These are phyloP conservation scores for Micromonas commoda DNA, from an alignment of 139 green algal genomes.

Conservation along the genomic window DNA sequence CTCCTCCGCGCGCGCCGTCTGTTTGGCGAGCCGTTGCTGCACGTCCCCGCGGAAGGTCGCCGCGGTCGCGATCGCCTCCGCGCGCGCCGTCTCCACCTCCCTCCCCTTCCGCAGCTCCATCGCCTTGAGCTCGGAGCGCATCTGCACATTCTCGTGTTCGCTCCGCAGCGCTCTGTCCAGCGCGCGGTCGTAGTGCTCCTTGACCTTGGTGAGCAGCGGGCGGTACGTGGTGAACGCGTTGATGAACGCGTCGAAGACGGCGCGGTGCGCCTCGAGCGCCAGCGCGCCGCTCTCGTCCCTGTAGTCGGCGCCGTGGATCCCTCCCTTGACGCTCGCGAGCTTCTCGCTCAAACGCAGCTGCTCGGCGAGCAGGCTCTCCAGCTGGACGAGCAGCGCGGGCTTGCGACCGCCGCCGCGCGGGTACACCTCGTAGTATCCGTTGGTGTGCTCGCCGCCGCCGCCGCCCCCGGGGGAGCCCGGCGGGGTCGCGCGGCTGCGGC, in stretches of 20 bases:
- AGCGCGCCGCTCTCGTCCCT: background rate
- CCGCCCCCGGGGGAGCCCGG: background rate
- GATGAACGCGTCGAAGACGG: conserved; percentile 54
- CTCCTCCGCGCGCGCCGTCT: background rate
- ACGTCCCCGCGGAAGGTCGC: conserved; percentile 37
- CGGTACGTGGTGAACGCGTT: conserved; percentile 58
- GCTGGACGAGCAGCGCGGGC: background rate
- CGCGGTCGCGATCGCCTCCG: conserved; percentile 28
- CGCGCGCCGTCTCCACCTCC: conserved; percentile 34
- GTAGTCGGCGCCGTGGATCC: no score
- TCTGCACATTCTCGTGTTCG: conserved; percentile 52
- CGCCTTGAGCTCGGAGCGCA: conserved; percentile 47
- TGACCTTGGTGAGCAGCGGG: conserved; percentile 45
- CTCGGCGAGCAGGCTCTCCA: background rate
- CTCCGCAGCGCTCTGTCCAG: conserved; percentile 48
- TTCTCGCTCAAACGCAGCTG: background rate
- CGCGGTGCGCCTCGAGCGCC: conserved; percentile 39
- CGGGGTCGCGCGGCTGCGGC: background rate
- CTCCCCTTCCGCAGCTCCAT: conserved; percentile 44
- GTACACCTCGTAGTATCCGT: conserved; percentile 13
- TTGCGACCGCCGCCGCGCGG: background rate
- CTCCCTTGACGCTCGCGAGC: background rate
- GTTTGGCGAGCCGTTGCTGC: conserved; percentile 22
- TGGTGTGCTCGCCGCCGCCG: background rate
- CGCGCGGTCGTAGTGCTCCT: conserved; percentile 46